Percentiles rank a stretch among this genome's conserved stretches.
Conservation (phyloP, 2,329 filamentous ascomycete species). For the Calonectria hongkongensis region DNA sequence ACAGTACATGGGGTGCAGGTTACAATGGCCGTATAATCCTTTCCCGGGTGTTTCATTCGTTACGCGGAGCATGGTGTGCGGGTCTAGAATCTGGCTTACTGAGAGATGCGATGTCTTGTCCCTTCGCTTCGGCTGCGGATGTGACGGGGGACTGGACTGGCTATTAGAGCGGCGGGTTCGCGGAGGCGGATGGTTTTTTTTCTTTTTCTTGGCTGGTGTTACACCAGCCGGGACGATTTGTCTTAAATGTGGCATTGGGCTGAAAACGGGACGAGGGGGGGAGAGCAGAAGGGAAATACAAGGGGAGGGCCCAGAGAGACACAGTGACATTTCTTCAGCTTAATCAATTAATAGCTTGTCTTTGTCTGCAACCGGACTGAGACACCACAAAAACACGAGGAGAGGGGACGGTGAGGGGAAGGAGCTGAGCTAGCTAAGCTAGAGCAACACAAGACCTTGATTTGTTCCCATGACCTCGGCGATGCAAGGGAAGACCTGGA, state of each 20-base stretch:
- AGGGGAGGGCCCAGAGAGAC: constrained; percentile 6
- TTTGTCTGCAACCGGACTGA: constrained; percentile 11
- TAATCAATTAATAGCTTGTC: constrained; percentile 2
- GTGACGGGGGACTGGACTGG: not conserved
- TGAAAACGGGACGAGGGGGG: not conserved
- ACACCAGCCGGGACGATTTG: constrained; percentile 1
- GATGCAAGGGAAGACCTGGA: constrained; percentile 42
- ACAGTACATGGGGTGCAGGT: not conserved
- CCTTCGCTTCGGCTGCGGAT: not conserved
- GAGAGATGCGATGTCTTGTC: constrained; percentile 7
- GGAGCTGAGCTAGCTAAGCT: constrained; percentile 6
- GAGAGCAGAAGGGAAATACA: constrained; percentile 4
- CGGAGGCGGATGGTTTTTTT: constrained; percentile 1
- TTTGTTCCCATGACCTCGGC: constrained; percentile 37
- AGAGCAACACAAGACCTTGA: constrained; percentile 17
- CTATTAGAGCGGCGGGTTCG: not conserved
- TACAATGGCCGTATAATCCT: constrained; percentile 24
- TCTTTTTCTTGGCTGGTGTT: not conserved
- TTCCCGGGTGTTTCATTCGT: constrained; percentile 44
- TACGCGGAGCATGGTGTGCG: constrained; percentile 29
- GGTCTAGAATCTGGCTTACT: constrained; percentile 36
- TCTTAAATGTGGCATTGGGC: constrained; percentile 8
- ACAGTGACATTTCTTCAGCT: constrained; percentile 16
- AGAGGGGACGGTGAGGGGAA: constrained; percentile 17
- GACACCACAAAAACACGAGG: not conserved